phyloP scores from a whole-genome alignment of 2,329 filamentous ascomycete species.

The Cephalotrichum gorgonifer region DNA sequence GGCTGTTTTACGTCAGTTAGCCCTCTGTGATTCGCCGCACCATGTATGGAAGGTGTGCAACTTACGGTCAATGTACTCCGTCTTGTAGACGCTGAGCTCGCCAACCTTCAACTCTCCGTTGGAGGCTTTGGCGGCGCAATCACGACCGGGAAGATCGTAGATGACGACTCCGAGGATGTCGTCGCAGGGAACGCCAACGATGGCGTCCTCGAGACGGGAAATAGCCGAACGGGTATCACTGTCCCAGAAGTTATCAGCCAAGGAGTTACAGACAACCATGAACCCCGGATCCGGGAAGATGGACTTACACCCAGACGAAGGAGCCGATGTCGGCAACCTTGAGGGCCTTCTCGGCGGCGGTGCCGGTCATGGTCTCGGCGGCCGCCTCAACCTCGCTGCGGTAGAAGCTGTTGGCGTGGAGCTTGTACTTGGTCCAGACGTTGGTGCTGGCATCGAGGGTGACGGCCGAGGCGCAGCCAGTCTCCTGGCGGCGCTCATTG shows the following conservation, averaged over 20 bases:
- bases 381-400: conserved; percentile 25
- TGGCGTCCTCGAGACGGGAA: conserved; percentile 22
- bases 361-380: conserved; percentile 16
- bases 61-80: conserved; percentile 28
- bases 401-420: conserved; percentile 26
- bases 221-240: conserved; percentile 28
- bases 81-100: conserved; percentile 32
- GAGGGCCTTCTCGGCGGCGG: conserved; percentile 17
- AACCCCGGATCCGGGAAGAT: too few species aligned
- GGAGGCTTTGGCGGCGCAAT: conserved; percentile 52
- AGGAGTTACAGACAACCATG: too few species aligned
- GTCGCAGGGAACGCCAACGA: conserved; percentile 23
- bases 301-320: conserved; percentile 28
- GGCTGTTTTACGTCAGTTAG: conserved; percentile 13
- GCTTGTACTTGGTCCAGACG: conserved; percentile 24
- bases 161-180: conserved; percentile 41
- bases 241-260: too few species aligned
- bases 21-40: background rate
- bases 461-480: conserved; percentile 22
- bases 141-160: conserved; percentile 53
- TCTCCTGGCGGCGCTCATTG: conserved; percentile 14
- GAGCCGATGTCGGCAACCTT: conserved; percentile 26
- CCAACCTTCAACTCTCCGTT: conserved; percentile 51
- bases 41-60: background rate
- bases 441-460: conserved; percentile 26